Evolutionary conservation across 108 stramenopile genomes (phyloP).

Genomic region (Hondaea fermentalgiana): DNA sequence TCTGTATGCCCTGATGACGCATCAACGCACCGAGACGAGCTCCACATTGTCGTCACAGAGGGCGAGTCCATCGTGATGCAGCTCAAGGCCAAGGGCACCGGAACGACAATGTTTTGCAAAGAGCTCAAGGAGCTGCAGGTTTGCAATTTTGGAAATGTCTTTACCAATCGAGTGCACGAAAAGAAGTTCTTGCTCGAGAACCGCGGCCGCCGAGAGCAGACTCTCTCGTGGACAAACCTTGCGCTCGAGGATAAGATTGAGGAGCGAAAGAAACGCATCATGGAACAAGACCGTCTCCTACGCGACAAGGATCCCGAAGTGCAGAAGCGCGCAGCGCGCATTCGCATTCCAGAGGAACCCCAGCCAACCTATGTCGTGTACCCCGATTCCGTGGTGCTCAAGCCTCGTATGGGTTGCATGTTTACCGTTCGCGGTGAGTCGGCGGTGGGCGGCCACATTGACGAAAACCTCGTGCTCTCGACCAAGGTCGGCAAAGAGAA

Average conservation of each 20-base stretch:
- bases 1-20: slow-evolving; percentile 52
- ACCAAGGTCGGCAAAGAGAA: slow-evolving; percentile 51
- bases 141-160: slow-evolving; percentile 45
- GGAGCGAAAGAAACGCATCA: slow-evolving; percentile 27
- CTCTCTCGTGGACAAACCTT: slow-evolving; percentile 48
- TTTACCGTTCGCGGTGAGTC: slow-evolving; percentile 33
- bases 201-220: slow-evolving; percentile 50
- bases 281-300: neutral
- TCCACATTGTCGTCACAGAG: slow-evolving; percentile 49
- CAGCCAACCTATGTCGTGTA: neutral
- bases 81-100: slow-evolving; percentile 42
- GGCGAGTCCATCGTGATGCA: slow-evolving; percentile 36
- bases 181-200: slow-evolving; percentile 56
- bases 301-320: slow-evolving; percentile 34
- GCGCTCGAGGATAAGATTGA: slow-evolving; percentile 30
- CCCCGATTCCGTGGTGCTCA: neutral
- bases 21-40: slow-evolving; percentile 42
- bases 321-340: neutral
- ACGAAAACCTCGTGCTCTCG: slow-evolving; percentile 40
- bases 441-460: slow-evolving; percentile 23
- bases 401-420: neutral
- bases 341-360: neutral
- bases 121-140: slow-evolving; percentile 26
- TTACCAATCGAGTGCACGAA: slow-evolving; percentile 36
- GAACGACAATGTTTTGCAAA: slow-evolving; percentile 52